Base-by-base conservation (phyloP, 306 rosid genomes). In the Alnus rubra region DNA sequence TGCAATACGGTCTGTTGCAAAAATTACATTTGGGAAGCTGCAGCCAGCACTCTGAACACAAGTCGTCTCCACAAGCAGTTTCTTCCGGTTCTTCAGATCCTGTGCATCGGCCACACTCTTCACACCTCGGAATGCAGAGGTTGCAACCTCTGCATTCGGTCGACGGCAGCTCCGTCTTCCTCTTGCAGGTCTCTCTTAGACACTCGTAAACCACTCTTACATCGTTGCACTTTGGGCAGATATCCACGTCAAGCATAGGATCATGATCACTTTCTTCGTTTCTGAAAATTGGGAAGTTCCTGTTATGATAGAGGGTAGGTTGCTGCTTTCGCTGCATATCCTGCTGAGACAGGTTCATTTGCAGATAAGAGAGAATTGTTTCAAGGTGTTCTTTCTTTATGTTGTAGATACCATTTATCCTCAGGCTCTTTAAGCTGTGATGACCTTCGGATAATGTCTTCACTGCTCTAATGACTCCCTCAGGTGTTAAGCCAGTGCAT, bases 1-100 rank as follows among this genome's bases (percentile, higher is more conserved):
- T 90, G 35, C 98, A 95, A 30, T 91, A 91, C 23, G 98, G 92
- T 82, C 84, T 91, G 85, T 92, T 91, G 80, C 98, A 95, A 76
- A 81, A 87, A 76, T 78, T 84, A 81, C 98, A 95, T 77, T 95
- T 92, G 11, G 97, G 97, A 81, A 88, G 90, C 64, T 28, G 75
- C 37, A 91, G 89, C 97, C 98, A 92, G 76, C 98, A 95, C 51
- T 82, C 70, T 51, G 82, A 72, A 63, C 98, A 91, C 81, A 92
- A 70, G 39, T 31, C 18, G 76, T 89, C 92, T 73, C 60, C 85
- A 82, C 98, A 92, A 7, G 86, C 92, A 80, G 84, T 74, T 39
- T 84, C 92, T 76, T 89, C 98, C 35, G 51, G 12, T 83, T 86
- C 90, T 62, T 82, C 82, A 1, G 77, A 64, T 31, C 19, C 86